These are phyloP conservation scores for Rhodosporidiobolus sp. DNA, from an alignment of 768 basidiomycete species.

Conservation along the genomic window DNA sequence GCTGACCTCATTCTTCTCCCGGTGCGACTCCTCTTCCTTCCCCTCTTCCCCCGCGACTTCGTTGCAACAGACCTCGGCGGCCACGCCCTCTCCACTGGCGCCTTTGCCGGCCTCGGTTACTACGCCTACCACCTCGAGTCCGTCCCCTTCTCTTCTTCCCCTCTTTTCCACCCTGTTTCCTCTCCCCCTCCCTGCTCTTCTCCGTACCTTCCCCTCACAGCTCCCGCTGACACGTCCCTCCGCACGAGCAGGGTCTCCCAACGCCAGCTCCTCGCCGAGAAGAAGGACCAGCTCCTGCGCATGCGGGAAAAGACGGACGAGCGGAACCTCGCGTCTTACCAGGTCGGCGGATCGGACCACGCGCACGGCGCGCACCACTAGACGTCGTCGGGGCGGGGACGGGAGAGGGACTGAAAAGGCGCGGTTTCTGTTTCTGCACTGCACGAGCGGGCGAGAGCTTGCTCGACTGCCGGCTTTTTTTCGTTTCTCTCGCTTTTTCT, in stretches of 20 bases:
- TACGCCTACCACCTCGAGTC: constrained; percentile 57
- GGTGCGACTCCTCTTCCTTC: background rate
- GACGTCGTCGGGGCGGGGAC: too few species aligned
- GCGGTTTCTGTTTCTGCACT: too few species aligned
- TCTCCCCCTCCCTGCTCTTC: background rate
- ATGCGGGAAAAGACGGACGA: constrained; percentile 37
- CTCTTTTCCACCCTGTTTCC: background rate
- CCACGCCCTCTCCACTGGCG: constrained; percentile 65
- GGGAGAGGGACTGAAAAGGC: background rate
- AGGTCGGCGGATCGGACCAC: too few species aligned
- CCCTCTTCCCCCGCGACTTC: background rate
- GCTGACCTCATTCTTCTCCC: background rate
- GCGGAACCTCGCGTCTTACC: background rate
- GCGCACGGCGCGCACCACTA: constrained; percentile 1
- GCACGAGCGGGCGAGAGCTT: too few species aligned
- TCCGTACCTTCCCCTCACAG: too few species aligned
- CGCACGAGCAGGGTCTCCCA: constrained; percentile 24
- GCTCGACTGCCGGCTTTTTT: too few species aligned
- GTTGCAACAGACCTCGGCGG: constrained; percentile 62
- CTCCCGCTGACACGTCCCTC: too few species aligned
- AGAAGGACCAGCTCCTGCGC: constrained; percentile 41
- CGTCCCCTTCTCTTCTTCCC: background rate
- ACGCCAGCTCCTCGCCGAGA: constrained; percentile 23
- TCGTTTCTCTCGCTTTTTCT: too few species aligned
- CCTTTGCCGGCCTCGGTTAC: constrained; percentile 72